These are phyloP conservation scores for Penicillium fuscoglaucum DNA, from an alignment of 2,329 filamentous ascomycete genomes.

Conservation along the genomic window DNA sequence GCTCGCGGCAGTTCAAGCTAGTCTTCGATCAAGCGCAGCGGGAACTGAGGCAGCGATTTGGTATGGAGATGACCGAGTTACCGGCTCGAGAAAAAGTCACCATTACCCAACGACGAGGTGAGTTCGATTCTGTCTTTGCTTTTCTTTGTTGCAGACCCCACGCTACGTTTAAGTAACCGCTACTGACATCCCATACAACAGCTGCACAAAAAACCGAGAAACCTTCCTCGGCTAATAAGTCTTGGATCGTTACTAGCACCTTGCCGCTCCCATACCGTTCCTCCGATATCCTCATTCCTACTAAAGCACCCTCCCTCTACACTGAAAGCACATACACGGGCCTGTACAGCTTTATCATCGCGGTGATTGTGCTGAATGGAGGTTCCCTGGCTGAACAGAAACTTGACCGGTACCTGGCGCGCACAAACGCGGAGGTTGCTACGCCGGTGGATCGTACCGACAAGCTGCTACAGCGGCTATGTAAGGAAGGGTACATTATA, in stretches of 20 bases:
- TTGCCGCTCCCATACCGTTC: conserved; percentile 68
- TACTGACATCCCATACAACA: conserved; percentile 17
- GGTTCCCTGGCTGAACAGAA: conserved; percentile 78
- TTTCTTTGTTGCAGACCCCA: neutral
- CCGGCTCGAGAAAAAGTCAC: conserved; percentile 79
- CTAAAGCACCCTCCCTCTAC: conserved; percentile 62
- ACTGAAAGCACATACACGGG: conserved; percentile 78
- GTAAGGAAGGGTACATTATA: conserved; percentile 79
- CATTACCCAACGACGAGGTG: conserved; percentile 74
- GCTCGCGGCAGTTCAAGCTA: conserved; percentile 68
- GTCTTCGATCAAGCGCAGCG: conserved; percentile 77
- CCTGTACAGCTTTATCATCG: conserved; percentile 76
- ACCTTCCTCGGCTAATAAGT: conserved; percentile 56
- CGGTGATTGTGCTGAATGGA: conserved; percentile 70
- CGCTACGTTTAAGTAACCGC: neutral
- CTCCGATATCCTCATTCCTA: conserved; percentile 67
- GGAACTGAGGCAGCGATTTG: conserved; percentile 70
- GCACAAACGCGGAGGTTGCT: conserved; percentile 73
- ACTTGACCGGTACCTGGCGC: conserved; percentile 70
- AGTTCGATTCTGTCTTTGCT: conserved; percentile 20
- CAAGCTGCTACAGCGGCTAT: conserved; percentile 69
- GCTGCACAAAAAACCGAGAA: conserved; percentile 52
- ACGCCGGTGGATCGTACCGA: conserved; percentile 77
- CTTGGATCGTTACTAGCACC: conserved; percentile 74
- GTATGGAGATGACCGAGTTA: conserved; percentile 89